These are phyloP conservation scores for Balamuthia mandrillaris DNA, from an alignment of 208 protist species.

Conservation along the genomic window DNA sequence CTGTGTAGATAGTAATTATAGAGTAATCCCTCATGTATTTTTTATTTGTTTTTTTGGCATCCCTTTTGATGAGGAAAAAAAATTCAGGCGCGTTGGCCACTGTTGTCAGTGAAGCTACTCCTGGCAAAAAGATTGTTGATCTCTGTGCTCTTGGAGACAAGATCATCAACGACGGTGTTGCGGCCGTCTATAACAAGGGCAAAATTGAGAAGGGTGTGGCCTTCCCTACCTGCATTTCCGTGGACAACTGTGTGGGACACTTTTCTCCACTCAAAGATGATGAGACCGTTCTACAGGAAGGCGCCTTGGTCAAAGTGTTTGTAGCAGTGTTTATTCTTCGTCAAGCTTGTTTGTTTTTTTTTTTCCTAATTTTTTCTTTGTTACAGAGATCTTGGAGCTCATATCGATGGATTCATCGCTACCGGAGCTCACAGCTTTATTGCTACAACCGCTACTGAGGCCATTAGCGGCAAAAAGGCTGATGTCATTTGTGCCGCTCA, in stretches of 20 bases:
- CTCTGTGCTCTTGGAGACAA: conserved; percentile 67
- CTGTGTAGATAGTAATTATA: neutral
- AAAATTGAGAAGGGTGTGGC: conserved; percentile 93
- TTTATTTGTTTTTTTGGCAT: neutral
- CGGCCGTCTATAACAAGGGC: conserved; percentile 69
- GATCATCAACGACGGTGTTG: conserved; percentile 54
- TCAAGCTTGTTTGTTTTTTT: neutral
- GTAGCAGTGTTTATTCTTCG: conserved; percentile 3
- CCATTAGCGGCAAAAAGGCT: conserved; percentile 81
- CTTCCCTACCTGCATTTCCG: conserved; percentile 97
- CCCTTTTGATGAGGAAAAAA: too few species aligned
- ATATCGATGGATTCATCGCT: conserved; percentile 96
- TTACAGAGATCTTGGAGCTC: conserved; percentile 92
- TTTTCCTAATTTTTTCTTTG: neutral
- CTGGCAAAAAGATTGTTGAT: conserved; percentile 75
- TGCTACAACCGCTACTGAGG: conserved; percentile 74
- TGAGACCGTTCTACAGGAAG: conserved; percentile 73
- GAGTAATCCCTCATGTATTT: neutral
- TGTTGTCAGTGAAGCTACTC: conserved; percentile 79
- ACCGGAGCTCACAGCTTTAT: conserved; percentile 93
- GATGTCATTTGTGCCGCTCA: conserved; percentile 92
- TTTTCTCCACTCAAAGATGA: conserved; percentile 90
- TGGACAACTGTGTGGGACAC: conserved; percentile 97
- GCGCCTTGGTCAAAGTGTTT: conserved; percentile 95
- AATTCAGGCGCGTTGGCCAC: conserved; percentile 80